phyloP scores from a whole-genome alignment of 2,329 filamentous ascomycete genomes.

The Daldinia sp. region DNA sequence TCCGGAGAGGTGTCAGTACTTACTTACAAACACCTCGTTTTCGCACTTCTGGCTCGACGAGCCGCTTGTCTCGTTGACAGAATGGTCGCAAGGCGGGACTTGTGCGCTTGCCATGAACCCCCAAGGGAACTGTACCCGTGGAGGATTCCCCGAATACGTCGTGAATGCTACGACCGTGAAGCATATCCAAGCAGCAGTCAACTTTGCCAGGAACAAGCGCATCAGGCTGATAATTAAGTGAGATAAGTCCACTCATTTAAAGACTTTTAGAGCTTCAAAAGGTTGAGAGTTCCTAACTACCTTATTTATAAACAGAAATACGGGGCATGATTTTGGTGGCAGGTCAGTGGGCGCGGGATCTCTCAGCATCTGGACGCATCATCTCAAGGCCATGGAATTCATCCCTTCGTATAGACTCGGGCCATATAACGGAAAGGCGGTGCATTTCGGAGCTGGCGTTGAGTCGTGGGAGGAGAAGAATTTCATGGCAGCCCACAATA shows the following conservation, averaged over 20 bases:
- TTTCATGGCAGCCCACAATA: slow-evolving; percentile 48
- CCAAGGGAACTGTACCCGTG: slow-evolving; percentile 51
- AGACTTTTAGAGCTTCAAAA: slow-evolving; percentile 41
- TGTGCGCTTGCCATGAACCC: slow-evolving; percentile 46
- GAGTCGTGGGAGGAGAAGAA: slow-evolving; percentile 53
- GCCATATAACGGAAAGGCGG: slow-evolving; percentile 53
- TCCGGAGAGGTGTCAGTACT: slow-evolving; percentile 45
- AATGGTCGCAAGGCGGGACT: slow-evolving; percentile 53
- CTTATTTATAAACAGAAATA: slow-evolving; percentile 57
- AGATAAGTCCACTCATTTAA: slow-evolving; percentile 17
- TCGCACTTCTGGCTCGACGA: slow-evolving; percentile 52
- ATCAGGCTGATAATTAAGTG: slow-evolving; percentile 55
- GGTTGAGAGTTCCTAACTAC: slow-evolving; percentile 52
- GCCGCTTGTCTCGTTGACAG: slow-evolving; percentile 49
- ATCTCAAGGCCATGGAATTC: slow-evolving; percentile 58
- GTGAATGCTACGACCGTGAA: slow-evolving; percentile 54
- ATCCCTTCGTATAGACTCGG: slow-evolving; percentile 51
- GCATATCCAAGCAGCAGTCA: slow-evolving; percentile 53
- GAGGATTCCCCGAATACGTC: slow-evolving; percentile 54
- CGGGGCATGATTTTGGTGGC: slow-evolving; percentile 61
- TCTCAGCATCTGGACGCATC: slow-evolving; percentile 63
- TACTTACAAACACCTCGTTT: slow-evolving; percentile 43
- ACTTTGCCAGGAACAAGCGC: slow-evolving; percentile 53
- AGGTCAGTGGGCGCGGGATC: slow-evolving; percentile 61
- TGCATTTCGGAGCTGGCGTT: slow-evolving; percentile 55